Base-by-base conservation (phyloP, 1,284 basidiomycete genomes). In the Trametes sp. region DNA sequence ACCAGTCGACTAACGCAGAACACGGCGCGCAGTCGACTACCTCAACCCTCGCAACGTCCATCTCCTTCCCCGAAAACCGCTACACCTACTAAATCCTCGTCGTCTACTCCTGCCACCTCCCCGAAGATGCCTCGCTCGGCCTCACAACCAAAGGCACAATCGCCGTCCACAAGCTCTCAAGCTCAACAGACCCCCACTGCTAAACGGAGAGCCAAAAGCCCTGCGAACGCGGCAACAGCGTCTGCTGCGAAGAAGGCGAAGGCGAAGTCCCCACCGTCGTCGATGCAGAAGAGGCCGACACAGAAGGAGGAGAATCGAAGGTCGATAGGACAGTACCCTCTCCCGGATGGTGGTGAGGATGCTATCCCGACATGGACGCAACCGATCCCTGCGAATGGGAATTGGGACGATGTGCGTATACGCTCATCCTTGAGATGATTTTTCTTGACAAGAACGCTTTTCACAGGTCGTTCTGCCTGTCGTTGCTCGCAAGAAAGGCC, bases 291-390 rank as follows among this genome's bases (percentile, higher is more conserved):
- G 65, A 64, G 66, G 35, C 45, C 57, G 2, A 46, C 55, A 57
- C 69, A 65, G 63, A 71, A 76, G 58, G 72, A 73, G 67, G 67
- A 72, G 63, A 70, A 63, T 62, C 74, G 83, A 51, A 72, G 71
- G 49, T 89, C 86, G 46, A 76, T 89, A 31, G 88, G 88, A 48
- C 75, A 82, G 41, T 92, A 92, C 75, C 89, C 90, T 11, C 78
- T 81, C 2, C 82, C 73, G 3, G 75, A 76, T n/a, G 80, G 82
- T 49, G 84, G 78, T 51, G 80, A 85, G 56, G 79, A 92, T 73
- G 90, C 90, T 24, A 90, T 92, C 72, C 90, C 90, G 7, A 83
- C 84, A 3, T 92, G 90, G 90, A 91, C 89, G 13, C 87, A 92
- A 70, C 90, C 91, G 29, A 79, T 87, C 21, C 82, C 80, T 29